Base-by-base conservation (phyloP, 495 filamentous ascomycete genomes). In the Trichoderma parareesei region DNA sequence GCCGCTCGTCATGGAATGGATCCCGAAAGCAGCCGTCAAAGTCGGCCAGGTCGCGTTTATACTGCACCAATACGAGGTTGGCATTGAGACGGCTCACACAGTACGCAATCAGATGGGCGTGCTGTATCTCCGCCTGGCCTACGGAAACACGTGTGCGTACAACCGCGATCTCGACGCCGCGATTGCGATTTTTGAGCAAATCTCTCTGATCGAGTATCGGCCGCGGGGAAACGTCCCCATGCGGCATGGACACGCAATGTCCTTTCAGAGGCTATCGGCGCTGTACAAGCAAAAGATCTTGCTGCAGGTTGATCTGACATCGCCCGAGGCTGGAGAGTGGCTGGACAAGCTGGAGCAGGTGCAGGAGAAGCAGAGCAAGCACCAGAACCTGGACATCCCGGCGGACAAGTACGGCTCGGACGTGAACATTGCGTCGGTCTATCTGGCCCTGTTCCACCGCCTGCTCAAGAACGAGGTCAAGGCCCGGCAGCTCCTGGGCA, bases 371-470 rank as follows among this genome's bases (percentile, higher is more conserved):
- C 60, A 62, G 42, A 41, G 60, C 41, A 46, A 33, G n/a, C 42
- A 66, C n/a, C 65, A 53, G 9, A 66, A 57, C 33, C 13, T 62
- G 6, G 65, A 66, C 4, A 41, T 66, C 14, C 65, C 65, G 4
- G 38, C 55, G 14, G 38, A 38, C 27, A 49, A 61, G 41, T 46
- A 43, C 11, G 65, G 65, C 10, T 41, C 57, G 14, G 60, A 62
- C 37, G 59, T 62, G 35, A 66, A 61, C 38, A 55, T 41, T 7
- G 65, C 65, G 4, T 35, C 59, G 8, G 60, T 66, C n/a, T 66
- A 66, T 33, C 57, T 46, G 10, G 65, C 48, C 5, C 16, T 66
- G n/a, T 53, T 66, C 14, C 20, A 53, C 40, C 65, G 65, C 13
- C 41, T 62, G 8, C 43, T 18, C 14, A 60, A 60, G 14, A 18